Conservation (phyloP, 495 filamentous ascomycete species). For the Peziza echinospora region DNA sequence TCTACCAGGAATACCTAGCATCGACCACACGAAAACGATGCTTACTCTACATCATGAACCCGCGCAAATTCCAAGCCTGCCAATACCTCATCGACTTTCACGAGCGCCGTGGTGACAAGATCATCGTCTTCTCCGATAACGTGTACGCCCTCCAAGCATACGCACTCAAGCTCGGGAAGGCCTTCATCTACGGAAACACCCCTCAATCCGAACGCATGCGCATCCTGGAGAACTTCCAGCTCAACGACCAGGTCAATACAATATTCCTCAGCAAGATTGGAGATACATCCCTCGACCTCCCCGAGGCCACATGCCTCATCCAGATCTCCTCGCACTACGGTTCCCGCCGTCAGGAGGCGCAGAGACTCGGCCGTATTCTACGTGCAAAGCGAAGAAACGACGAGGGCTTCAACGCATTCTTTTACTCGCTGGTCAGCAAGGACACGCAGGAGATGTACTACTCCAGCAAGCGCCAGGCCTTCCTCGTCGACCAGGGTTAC, state of each 20-base stretch:
- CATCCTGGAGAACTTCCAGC: slow-evolving; percentile 90
- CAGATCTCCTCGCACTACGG: slow-evolving; percentile 98
- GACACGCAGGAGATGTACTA: slow-evolving; percentile 98
- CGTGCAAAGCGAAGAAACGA: slow-evolving; percentile 91
- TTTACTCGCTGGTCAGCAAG: slow-evolving; percentile 92
- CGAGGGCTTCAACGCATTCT: slow-evolving; percentile 98
- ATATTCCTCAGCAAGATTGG: slow-evolving; percentile 97
- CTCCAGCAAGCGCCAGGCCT: slow-evolving; percentile 89
- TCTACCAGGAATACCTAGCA: slow-evolving; percentile 81
- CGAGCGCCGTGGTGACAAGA: slow-evolving; percentile 87
- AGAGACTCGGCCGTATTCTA: slow-evolving; percentile 83
- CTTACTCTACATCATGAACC: slow-evolving; percentile 92
- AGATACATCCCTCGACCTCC: slow-evolving; percentile 88
- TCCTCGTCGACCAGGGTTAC: slow-evolving; percentile 96
- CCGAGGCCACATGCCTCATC: slow-evolving; percentile 91
- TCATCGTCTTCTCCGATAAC: slow-evolving; percentile 98
- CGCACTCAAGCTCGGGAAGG: slow-evolving; percentile 63
- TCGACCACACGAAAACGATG: slow-evolving; percentile 44
- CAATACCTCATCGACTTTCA: slow-evolving; percentile 72
- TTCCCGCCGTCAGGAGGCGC: slow-evolving; percentile 89
- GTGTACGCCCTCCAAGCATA: slow-evolving; percentile 82
- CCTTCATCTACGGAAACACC: slow-evolving; percentile 85
- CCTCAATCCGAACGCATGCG: slow-evolving; percentile 65
- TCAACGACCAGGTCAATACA: slow-evolving; percentile 80
- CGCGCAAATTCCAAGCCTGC: slow-evolving; percentile 34